Conservation (phyloP, 345 rosid species). For the Eucalyptus curtisii region DNA sequence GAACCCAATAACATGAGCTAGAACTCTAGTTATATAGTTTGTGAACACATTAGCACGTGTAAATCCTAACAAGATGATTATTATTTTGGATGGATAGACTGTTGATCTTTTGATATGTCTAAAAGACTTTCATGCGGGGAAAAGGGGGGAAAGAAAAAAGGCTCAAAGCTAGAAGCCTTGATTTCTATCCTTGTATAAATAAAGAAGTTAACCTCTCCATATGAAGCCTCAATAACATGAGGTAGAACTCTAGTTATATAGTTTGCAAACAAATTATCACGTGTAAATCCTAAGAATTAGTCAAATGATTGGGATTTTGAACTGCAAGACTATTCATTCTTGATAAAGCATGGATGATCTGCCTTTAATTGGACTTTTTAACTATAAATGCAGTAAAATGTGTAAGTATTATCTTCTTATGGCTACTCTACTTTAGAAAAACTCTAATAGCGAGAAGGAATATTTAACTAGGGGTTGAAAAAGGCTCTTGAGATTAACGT, state of each 20-base stretch:
- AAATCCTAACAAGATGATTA: background rate
- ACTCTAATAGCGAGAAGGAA: background rate
- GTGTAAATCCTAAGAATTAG: background rate
- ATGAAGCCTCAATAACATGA: conserved; percentile 1
- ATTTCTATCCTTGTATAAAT: background rate
- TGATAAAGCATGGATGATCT: background rate
- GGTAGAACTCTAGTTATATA: background rate
- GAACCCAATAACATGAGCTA: conserved; percentile 8
- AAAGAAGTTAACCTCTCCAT: background rate
- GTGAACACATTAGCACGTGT: background rate
- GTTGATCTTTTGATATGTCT: background rate
- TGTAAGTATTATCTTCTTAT: background rate
- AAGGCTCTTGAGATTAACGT: background rate
- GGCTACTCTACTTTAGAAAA: background rate
- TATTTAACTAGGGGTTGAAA: background rate
- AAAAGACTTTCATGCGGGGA: background rate
- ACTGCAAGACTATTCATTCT: background rate
- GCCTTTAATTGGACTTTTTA: background rate
- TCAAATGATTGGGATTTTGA: background rate
- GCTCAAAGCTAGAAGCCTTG: background rate
- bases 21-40: background rate
- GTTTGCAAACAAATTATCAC: background rate
- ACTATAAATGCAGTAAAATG: background rate
- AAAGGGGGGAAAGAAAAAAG: background rate
- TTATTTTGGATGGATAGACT: background rate